Evolutionary conservation across 1,284 basidiomycete genomes (phyloP).

Genomic region (Cryptococcus depauperatus): DNA sequence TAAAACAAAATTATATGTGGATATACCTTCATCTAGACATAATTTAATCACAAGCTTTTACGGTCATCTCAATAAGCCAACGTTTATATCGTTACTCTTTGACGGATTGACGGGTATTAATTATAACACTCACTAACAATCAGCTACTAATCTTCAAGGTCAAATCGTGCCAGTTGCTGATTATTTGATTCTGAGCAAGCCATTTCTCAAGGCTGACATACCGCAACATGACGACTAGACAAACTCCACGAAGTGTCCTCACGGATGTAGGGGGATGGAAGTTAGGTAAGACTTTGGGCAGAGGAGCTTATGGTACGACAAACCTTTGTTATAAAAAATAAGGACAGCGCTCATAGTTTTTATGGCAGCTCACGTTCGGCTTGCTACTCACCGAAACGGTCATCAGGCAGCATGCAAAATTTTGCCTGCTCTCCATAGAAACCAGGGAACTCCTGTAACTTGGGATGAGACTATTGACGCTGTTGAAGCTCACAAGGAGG

Average conservation of each 20-base stretch:
- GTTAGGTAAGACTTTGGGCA: slow-evolving; percentile 36
- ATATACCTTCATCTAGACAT: too few relatives aligned
- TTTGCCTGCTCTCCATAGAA: slow-evolving; percentile 34
- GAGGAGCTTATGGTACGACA: slow-evolving; percentile 42
- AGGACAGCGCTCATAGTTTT: too few relatives aligned
- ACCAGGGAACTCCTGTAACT: slow-evolving; percentile 7
- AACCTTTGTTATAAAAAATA: too few relatives aligned
- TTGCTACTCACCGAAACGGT: slow-evolving; percentile 37
- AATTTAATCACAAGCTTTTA: too few relatives aligned
- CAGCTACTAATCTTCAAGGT: neutral
- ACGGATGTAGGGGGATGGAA: slow-evolving; percentile 35
- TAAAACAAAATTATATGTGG: too few relatives aligned
- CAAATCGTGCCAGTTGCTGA: too few relatives aligned
- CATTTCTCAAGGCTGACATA: too few relatives aligned
- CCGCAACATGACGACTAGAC: slow-evolving; percentile 6
- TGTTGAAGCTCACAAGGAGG: slow-evolving; percentile 42
- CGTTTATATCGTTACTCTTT: neutral
- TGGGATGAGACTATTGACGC: slow-evolving; percentile 37
- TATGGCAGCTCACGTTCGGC: slow-evolving; percentile 39
- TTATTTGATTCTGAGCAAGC: too few relatives aligned
- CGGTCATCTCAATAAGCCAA: slow-evolving; percentile 27
- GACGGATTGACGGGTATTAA: neutral
- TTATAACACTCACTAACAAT: neutral
- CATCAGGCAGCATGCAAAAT: slow-evolving; percentile 43
- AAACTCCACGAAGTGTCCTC: slow-evolving; percentile 26